Conservation (phyloP, 1,284 basidiomycete species). For the Wallemia ichthyophaga region DNA sequence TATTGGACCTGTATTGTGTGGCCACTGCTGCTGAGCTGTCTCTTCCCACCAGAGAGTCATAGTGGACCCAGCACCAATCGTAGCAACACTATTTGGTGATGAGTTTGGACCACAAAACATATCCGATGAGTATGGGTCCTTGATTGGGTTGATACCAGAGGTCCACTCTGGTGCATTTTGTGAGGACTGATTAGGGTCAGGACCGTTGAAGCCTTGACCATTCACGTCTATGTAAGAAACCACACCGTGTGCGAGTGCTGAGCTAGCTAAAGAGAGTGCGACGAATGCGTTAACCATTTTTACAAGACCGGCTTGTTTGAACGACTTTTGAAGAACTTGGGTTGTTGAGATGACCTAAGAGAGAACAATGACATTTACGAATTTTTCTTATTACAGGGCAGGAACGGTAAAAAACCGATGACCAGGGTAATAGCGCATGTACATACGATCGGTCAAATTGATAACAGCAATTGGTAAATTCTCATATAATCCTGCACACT, state of each 20-base stretch:
- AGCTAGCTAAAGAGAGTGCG: background rate
- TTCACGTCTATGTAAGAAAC: background rate
- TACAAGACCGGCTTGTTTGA: too few species aligned
- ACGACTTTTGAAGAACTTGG: too few species aligned
- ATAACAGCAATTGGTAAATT: too few species aligned
- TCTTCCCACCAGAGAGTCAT: background rate
- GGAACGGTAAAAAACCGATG: too few species aligned
- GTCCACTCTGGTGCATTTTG: background rate
- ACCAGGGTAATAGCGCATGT: too few species aligned
- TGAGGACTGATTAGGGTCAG: background rate
- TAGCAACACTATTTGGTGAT: background rate
- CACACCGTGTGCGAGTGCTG: background rate
- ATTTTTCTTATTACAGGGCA: too few species aligned
- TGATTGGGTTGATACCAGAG: background rate
- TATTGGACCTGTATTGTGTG: constrained; percentile 36
- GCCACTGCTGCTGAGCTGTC: constrained; percentile 23
- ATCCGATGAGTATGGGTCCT: background rate
- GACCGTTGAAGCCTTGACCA: background rate
- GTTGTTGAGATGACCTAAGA: too few species aligned
- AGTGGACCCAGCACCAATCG: background rate
- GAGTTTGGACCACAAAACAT: background rate
- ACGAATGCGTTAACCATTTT: background rate
- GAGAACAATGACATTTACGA: too few species aligned
- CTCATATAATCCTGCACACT: too few species aligned
- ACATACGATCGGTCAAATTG: too few species aligned